phyloP scores from a whole-genome alignment of 2,329 filamentous ascomycete species.

The Apiospora aurea region DNA sequence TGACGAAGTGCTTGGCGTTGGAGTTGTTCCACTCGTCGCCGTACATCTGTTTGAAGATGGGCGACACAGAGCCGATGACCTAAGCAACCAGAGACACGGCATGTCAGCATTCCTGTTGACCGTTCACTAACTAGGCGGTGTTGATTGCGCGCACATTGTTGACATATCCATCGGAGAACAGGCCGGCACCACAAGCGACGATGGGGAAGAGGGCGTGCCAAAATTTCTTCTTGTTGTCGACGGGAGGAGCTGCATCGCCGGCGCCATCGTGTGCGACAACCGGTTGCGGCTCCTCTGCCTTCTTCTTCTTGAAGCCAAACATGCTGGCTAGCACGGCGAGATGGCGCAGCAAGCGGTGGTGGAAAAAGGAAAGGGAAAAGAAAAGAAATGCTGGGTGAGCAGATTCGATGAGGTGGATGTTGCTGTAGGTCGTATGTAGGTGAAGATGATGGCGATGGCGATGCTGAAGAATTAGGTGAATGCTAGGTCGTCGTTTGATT shows the following conservation, averaged over 20 bases:
- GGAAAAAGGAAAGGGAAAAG: neutral
- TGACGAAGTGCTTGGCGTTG: conserved; percentile 74
- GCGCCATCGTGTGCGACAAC: neutral
- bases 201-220: conserved; percentile 63
- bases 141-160: conserved; percentile 69
- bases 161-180: conserved; percentile 92
- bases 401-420: neutral
- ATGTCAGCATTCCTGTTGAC: neutral
- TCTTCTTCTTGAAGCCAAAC: neutral
- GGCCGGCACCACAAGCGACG: conserved; percentile 86
- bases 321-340: neutral
- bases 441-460: neutral
- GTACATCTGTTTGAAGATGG: conserved; percentile 75
- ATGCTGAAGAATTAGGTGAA: neutral
- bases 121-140: neutral
- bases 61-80: conserved; percentile 90
- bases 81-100: conserved; percentile 38
- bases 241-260: conserved; percentile 24
- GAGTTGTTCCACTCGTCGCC: conserved; percentile 72
- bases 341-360: neutral
- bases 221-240: conserved; percentile 40
- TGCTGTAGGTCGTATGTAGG: neutral
- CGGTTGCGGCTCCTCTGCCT: neutral
- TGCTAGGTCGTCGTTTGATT: neutral
- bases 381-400: neutral